Base-by-base conservation (phyloP, 1,139 yeast species). In the Debaryomyces udenii region DNA sequence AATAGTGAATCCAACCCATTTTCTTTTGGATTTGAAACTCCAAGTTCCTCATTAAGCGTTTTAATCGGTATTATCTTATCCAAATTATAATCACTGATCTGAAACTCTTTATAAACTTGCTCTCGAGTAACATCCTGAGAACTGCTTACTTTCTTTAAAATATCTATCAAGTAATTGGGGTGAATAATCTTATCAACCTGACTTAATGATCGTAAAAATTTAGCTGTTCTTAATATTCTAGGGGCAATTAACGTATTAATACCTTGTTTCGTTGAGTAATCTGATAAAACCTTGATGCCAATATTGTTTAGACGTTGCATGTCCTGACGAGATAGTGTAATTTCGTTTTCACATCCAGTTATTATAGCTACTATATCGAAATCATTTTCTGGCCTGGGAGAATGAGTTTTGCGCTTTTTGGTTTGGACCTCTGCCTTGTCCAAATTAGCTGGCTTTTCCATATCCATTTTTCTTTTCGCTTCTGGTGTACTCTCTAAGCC, bases 171-270 rank as follows among this genome's bases (percentile, higher is more conserved):
- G 44, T 69, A 78, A n/a, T 58, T 54, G 0, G 83, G 82, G 42
- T 76, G 78, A 2, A 79, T 49, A 13, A 83, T 71, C 20, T 60
- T 54, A 10, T 54, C 47, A 1, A 64, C 74, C 40, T 56, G 59
- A 43, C 70, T 59, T 40, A 73, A 56, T 43, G 76, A 63, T 26
- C 67, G 60, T 43, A 93, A 70, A 55, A 91, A 91, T 62, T 93
- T 93, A 45, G 86, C 96, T 0, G 98, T 93, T 49, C 98, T 75
- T 51, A 86, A 61, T 9, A 85, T 74, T 46, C 81, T 80, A 1
- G 97, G 96, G 0, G 97, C 93, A 13, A 91, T 70, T 7, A 86
- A 67, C 30, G 83, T 66, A 51, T 80, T 76, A 27, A 56, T 53
- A 1, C 40, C 40, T 31, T 44, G 46, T 40, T 51, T 60, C 4